Base-by-base conservation (phyloP, 495 filamentous ascomycete species). In the Penicillium desertorum region DNA sequence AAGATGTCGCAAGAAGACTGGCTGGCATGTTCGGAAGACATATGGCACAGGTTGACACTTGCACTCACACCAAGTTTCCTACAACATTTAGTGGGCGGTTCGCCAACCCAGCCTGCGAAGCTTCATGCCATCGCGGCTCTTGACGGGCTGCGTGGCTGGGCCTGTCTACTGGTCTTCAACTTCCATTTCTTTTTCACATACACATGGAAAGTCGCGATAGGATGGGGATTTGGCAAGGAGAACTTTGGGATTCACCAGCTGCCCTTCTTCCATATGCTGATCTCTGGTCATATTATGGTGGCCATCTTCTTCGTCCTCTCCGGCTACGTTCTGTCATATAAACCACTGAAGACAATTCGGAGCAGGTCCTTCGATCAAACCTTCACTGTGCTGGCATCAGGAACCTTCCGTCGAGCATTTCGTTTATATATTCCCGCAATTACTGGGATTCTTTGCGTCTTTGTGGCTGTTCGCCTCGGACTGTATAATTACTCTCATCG, bases 261-360 rank as follows among this genome's bases (percentile, higher is more conserved):
- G 14, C 87, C 86, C 5, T 79, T 86, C 58, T 29, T 88, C 4
- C 81, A 86, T 47, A 70, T 89, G 54, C 60, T 88, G 11, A 84
- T 83, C 65, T 83, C 82, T 7, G 86, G 85, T 30, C 81, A 83
- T 49, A 83, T 87, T 47, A 87, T 88, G 86, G 86, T 90, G 10
- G 80, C 84, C 64, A 82, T 88, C 45, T 89, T 90, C 76, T 89
- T 88, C 71, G 82, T 88, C 54, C 84, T 90, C 43, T 88, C 85
- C 6, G 86, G 87, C 58, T 87, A 86, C 58, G 85, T 85, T 1
- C 74, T 89, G 9, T 85, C 85, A 14, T 81, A 83, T 58, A 86
- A 87, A 57, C 83, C 87, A 0, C 65, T 89, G 34, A 81, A 80
- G 57, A 70, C 75, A n/a, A 80, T 85, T 41, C 84, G 83, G 50